Evolutionary conservation across 805 yeast species (phyloP).

Genomic region (Metschnikowia corniflorae): DNA sequence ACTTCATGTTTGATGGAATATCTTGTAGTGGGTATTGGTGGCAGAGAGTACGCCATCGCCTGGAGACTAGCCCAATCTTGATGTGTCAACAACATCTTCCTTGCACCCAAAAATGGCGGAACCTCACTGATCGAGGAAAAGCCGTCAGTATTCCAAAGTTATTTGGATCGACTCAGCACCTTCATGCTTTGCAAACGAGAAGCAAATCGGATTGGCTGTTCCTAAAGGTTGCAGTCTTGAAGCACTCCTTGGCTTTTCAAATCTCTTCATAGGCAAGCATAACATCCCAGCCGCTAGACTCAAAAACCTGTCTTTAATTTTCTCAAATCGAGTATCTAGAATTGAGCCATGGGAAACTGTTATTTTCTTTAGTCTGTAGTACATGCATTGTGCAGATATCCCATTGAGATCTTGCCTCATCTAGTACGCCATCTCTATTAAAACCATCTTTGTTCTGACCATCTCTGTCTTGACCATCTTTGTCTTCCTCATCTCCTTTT

Average conservation of each 20-base stretch:
- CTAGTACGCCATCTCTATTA: too few species aligned
- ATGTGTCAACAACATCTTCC: constrained; percentile 67
- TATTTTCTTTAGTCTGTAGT: too few species aligned
- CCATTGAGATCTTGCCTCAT: too few species aligned
- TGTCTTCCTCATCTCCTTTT: too few species aligned
- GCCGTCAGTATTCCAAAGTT: constrained; percentile 65
- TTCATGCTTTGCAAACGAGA: constrained; percentile 59
- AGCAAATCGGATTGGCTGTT: constrained; percentile 68
- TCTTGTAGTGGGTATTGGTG: constrained; percentile 94
- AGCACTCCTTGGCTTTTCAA: constrained; percentile 94
- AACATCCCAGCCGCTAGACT: constrained; percentile 92
- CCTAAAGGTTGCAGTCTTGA: constrained; percentile 92
- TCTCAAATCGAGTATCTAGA: too few species aligned
- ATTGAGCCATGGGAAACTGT: too few species aligned
- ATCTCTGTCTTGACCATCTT: too few species aligned
- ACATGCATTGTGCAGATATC: too few species aligned
- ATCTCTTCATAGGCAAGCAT: constrained; percentile 89
- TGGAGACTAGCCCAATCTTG: constrained; percentile 86
- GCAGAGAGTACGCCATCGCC: constrained; percentile 96
- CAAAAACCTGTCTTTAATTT: constrained; percentile 81
- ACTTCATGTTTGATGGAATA: too few species aligned
- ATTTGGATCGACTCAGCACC: constrained; percentile 63
- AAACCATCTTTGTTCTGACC: too few species aligned
- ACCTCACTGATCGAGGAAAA: constrained; percentile 53
- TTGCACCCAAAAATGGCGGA: constrained; percentile 98